Evolutionary conservation across 1,139 yeast genomes (phyloP), one percentile per base, ranked within the genome.

Genomic region (Kodamaea anthophila): DNA sequence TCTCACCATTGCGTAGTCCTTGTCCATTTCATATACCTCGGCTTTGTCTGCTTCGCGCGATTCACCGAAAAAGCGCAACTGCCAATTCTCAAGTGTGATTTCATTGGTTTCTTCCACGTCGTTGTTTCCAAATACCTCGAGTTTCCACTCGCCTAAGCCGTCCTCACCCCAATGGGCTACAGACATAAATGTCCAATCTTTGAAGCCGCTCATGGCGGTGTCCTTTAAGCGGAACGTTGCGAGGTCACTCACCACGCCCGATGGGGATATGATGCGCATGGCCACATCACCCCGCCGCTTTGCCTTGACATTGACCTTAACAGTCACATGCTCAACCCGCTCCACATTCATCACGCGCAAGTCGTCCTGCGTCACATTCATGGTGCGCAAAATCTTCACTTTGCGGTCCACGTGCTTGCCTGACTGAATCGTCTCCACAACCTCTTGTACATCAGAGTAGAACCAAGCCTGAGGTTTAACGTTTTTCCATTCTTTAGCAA

Each of bases 151-250:
- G 8, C 99, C 99, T 18, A 57, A 55, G 2, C 93, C 93, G 1
- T 54, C 39, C 51, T 87, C 96, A 20, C 96, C 96, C 97, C 98
- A 91, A 53, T 91, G 97, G 3, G 95, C 97, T 13, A 93, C 97
- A n/a, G 93, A 74, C 87, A 88, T 86, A 49, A 91, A 91, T 1
- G 87, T 83, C 99, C 99, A 93, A 41, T 81, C 67, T 7, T 50
- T 47, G 42, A 85, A 82, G 0, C 96, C 96, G 2, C 52, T 61
- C 2, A 46, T 43, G 4, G 77, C 65, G 4, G 38, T 42, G 53
- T 93, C 99, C 13, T 55, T 43, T 4, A 55, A 55, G 43, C 99
- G 72, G 23, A 68, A 68, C n/a, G 79, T 74, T 2, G 94, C 95
- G 39, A 93, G 64, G 29, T 77, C 72, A 21, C 96, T 85, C 9